Evolutionary conservation across 1,284 basidiomycete species (phyloP).

Genomic region (Cutaneotrichosporon daszewskae): DNA sequence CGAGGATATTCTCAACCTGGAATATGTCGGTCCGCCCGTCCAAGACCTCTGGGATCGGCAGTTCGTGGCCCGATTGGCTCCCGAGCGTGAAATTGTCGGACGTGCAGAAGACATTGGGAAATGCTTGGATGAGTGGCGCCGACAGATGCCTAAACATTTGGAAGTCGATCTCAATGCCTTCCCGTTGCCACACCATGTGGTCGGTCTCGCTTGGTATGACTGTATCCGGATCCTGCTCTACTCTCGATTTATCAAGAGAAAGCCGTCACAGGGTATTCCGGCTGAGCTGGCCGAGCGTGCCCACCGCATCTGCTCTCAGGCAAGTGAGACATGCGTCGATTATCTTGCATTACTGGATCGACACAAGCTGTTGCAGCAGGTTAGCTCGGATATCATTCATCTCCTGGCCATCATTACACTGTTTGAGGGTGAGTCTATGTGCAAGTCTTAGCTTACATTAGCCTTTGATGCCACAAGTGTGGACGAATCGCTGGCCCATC

Average conservation of each 20-base stretch:
- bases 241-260: conserved; percentile 32
- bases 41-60: conserved; percentile 13
- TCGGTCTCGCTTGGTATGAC: conserved; percentile 37
- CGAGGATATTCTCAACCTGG: conserved; percentile 39
- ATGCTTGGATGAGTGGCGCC: conserved; percentile 29
- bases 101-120: conserved; percentile 16
- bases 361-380: conserved; percentile 27
- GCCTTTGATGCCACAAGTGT: conserved; percentile 24
- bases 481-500: conserved; percentile 20
- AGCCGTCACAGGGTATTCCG: conserved; percentile 1
- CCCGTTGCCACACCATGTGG: conserved; percentile 35
- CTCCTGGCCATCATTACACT: conserved; percentile 36
- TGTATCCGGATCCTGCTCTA: conserved; percentile 35
- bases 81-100: conserved; percentile 2
- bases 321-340: conserved; percentile 31
- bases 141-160: conserved; percentile 21
- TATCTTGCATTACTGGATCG: conserved; percentile 31
- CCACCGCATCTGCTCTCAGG: conserved; percentile 34
- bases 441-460: neutral
- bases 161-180: conserved; percentile 23
- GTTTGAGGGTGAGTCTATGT: conserved; percentile 21
- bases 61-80: too few relatives aligned
- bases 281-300: conserved; percentile 9
- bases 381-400: conserved; percentile 39
- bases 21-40: conserved; percentile 20